Conservation (phyloP, 2,329 filamentous ascomycete genomes). For the Ambrosiella xylebori region DNA sequence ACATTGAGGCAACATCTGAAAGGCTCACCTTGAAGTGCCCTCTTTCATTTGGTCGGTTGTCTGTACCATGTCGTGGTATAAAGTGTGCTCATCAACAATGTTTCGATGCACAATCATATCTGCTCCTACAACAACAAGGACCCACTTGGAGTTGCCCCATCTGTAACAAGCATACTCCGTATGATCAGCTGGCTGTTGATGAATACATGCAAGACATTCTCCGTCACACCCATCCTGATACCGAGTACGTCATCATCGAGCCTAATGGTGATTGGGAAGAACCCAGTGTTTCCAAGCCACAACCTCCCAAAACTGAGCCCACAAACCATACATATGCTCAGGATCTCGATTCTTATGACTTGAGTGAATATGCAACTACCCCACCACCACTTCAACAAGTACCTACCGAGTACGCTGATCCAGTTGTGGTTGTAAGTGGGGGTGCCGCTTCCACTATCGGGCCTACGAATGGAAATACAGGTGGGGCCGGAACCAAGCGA, state of each 20-base stretch:
- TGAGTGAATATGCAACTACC: background rate
- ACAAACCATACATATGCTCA: constrained; percentile 30
- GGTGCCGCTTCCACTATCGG: background rate
- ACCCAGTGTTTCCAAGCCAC: background rate
- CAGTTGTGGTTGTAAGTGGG: background rate
- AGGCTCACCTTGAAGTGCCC: constrained; percentile 88
- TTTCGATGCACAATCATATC: constrained; percentile 82
- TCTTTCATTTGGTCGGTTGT: constrained; percentile 68
- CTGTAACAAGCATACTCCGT: constrained; percentile 69
- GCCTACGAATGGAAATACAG: constrained; percentile 4
- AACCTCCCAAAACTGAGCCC: constrained; percentile 18
- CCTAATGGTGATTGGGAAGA: constrained; percentile 61
- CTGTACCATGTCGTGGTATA: constrained; percentile 60
- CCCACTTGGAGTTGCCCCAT: constrained; percentile 95
- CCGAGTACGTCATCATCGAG: constrained; percentile 80
- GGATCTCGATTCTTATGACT: background rate
- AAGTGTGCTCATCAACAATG: constrained; percentile 82
- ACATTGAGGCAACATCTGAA: constrained; percentile 76
- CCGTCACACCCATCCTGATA: constrained; percentile 46
- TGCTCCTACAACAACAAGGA: constrained; percentile 87
- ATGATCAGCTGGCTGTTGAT: constrained; percentile 70
- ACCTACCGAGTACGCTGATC: background rate
- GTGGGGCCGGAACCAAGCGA: constrained; percentile 29
- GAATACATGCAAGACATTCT: constrained; percentile 82
- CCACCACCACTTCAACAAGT: background rate